Base-by-base conservation (phyloP, 805 yeast species). In the Barnettozyma californica region DNA sequence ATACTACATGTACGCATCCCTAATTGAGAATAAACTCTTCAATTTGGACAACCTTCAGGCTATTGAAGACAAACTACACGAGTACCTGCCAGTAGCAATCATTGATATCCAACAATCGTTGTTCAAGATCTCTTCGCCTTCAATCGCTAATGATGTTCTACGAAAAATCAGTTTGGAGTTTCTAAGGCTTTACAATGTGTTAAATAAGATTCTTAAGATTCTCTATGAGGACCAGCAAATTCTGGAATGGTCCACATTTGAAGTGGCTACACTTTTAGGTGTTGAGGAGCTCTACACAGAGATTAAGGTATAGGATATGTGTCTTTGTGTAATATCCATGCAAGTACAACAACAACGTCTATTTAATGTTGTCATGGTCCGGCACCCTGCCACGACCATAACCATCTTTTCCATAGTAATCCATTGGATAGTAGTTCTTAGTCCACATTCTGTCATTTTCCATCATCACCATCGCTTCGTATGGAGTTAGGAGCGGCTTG, bases 391-490 rank as follows among this genome's bases (percentile, higher is more conserved):
- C 97, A 54, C 97, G 75, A 10, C 97, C 97, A 60, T 90, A 91
- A 1, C 99, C 98, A 45, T 89, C 87, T 56, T 78, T 77, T 8
- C 84, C 81, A 62, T 94, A 94, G 64, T 92, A 94, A 64, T 94
- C 98, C 99, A 94, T 94, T 9, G 97, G 97, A 62, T 94, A 94
- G 49, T 75, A 82, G 1, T 71, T 71, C 37, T 76, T 77, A 41
- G 66, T 70, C 79, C 94, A 87, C 66, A 71, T 74, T 34, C 69
- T 69, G 59, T 90, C 97, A 41, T 82, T 75, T 8, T 79, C 84
- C 56, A 94, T 66, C 76, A 90, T 77, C 5, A 91, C 96, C 88
- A 87, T 89, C 0, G 97, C 89, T 63, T 94, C 99, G 63, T 94
- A 94, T 0, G 99, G 99, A 0, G 99, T 92, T 49, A 94, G 68